These are phyloP conservation scores for Xylaria arbuscula DNA, from an alignment of 2,329 filamentous ascomycete genomes.

Conservation along the genomic window DNA sequence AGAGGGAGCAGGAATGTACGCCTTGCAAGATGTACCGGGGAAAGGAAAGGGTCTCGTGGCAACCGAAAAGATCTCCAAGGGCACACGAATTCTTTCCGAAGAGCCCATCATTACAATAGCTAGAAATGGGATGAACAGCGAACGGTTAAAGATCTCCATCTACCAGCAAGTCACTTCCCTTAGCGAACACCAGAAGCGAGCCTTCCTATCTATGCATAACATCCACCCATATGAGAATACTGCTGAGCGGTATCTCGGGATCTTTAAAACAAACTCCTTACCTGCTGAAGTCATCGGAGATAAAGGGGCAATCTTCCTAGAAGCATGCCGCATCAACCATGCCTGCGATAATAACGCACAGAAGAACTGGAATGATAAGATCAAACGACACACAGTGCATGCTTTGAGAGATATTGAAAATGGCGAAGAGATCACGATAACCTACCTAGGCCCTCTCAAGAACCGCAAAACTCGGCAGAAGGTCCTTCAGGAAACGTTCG, in stretches of 20 bases:
- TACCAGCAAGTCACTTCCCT: slow-evolving; percentile 18
- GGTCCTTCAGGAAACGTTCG: slow-evolving; percentile 20
- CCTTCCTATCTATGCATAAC: slow-evolving; percentile 31
- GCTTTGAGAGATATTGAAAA: slow-evolving; percentile 25
- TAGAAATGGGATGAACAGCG: background rate
- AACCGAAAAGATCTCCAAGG: slow-evolving; percentile 8
- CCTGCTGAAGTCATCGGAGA: slow-evolving; percentile 12
- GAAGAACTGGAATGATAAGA: slow-evolving; percentile 26
- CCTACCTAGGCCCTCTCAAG: slow-evolving; percentile 17
- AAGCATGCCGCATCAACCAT: slow-evolving; percentile 30
- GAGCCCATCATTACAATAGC: slow-evolving; percentile 11
- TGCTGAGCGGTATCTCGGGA: slow-evolving; percentile 10
- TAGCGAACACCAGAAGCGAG: background rate
- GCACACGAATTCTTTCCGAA: slow-evolving; percentile 27
- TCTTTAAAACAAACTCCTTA: slow-evolving; percentile 26
- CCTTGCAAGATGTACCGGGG: slow-evolving; percentile 12
- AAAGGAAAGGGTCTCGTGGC: slow-evolving; percentile 29
- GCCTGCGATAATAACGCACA: slow-evolving; percentile 24
- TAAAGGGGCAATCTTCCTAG: slow-evolving; percentile 24
- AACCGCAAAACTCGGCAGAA: slow-evolving; percentile 4
- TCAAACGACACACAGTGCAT: slow-evolving; percentile 26
- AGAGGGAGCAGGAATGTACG: slow-evolving; percentile 11
- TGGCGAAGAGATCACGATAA: slow-evolving; percentile 31
- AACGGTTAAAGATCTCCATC: slow-evolving; percentile 2
- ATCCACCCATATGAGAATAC: slow-evolving; percentile 19